Evolutionary conservation across 129 eudicot species (phyloP), one percentile per base, ranked within the genome.

Genomic region (Chrysanthemum seticuspe): DNA sequence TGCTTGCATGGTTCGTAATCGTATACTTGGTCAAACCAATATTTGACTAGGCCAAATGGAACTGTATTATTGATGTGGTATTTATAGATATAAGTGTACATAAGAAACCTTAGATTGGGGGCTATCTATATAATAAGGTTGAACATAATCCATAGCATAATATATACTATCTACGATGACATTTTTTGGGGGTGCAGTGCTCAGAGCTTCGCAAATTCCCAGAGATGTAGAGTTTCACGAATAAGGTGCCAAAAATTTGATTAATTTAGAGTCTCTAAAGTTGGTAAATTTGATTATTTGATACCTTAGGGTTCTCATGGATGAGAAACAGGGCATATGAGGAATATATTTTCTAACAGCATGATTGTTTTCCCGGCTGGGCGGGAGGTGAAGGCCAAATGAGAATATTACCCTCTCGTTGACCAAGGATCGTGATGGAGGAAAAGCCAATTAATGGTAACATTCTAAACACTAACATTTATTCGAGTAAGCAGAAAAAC

Each of bases 121-220:
- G 44, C 9, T 36, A 7, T 5, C 44, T 36, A 36, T 36, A 36
- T 36, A 36, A 36, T 6, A 36, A 36, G 44, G 44, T 6, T 36
- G 6, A 29, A 36, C 44, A 36, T 36, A 36, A 36, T 36, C 44
- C 0, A 36, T 36, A 36, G 44, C 44, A 7, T 36, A 36, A 36
- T 36, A 36, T 36, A 36, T 36, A 36, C 44, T 36, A 36, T 36
- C 44, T 6, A 36, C 9, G 44, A 36, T 36, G 96, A 91, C 81
- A 87, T 74, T 68, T 91, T 65, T 88, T 6, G 86, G 87, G 96
- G 96, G 96, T 74, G 96, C 97, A 57, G 58, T 91, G 47, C 86
- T 91, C 53, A 96, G 96, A 68, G 93, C 87, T 16, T 91, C 96
- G 73, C 93, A 82, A 76, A 74, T 91, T 82, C 96, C 87, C 73